phyloP scores from a whole-genome alignment of 345 rosid species.

The Hirschfeldia incana region DNA sequence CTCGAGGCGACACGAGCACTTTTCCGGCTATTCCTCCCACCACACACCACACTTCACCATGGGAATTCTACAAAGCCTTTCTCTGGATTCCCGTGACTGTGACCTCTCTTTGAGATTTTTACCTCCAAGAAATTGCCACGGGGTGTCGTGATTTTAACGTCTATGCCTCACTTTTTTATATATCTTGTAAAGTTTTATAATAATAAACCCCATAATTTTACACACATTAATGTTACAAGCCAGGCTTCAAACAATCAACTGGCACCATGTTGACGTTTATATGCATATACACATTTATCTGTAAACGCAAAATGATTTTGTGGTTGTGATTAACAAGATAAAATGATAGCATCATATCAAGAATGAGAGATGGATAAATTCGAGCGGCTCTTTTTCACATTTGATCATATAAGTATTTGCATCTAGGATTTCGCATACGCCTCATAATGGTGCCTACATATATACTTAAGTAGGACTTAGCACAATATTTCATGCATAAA shows the following conservation, averaged over 20 bases:
- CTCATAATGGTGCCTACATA: slow-evolving; percentile 4
- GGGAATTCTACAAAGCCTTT: slow-evolving; percentile 53
- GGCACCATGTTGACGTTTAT: slow-evolving; percentile 7
- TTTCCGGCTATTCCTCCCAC: slow-evolving; percentile 96
- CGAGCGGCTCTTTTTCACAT: slow-evolving; percentile 29
- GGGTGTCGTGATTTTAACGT: slow-evolving; percentile 33
- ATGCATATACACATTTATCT: slow-evolving; percentile 4
- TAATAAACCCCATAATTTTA: neutral
- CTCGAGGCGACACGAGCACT: slow-evolving; percentile 99
- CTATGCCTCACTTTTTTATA: slow-evolving; percentile 28
- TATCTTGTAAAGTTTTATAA: neutral
- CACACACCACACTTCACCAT: slow-evolving; percentile 38
- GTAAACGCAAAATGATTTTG: slow-evolving; percentile 1
- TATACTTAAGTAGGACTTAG: neutral
- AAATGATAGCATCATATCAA: slow-evolving; percentile 19
- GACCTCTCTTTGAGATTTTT: neutral
- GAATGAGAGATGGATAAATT: slow-evolving; percentile 16
- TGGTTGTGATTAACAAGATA: slow-evolving; percentile 17
- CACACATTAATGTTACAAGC: neutral
- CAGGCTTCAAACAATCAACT: slow-evolving; percentile 8
- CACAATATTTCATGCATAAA: slow-evolving; percentile 35
- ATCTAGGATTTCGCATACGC: slow-evolving; percentile 16
- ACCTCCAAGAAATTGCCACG: slow-evolving; percentile 22
- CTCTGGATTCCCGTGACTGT: slow-evolving; percentile 63
- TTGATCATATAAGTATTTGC: slow-evolving; percentile 8